phyloP scores from a whole-genome alignment of 2,329 filamentous ascomycete species.

The Aspergillus chevalieri region DNA sequence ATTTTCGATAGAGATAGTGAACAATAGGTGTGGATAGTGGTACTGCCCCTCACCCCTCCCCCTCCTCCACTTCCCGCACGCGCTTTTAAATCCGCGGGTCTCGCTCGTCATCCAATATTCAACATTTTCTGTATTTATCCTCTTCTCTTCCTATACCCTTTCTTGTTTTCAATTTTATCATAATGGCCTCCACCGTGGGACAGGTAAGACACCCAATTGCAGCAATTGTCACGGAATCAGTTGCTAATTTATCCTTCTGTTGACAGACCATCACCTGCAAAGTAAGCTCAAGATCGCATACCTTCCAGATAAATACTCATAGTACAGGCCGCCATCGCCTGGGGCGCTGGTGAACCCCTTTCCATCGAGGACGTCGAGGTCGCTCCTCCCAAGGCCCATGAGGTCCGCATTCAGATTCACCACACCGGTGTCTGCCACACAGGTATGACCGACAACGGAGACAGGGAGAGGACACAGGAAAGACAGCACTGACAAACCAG shows the following conservation, averaged over 20 bases:
- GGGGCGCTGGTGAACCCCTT: slow-evolving; percentile 89
- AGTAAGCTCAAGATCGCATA: slow-evolving; percentile 30
- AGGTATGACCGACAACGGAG: slow-evolving; percentile 47
- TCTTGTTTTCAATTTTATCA: slow-evolving; percentile 9
- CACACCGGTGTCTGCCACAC: slow-evolving; percentile 99
- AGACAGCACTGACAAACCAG: slow-evolving; percentile 35
- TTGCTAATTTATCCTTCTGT: slow-evolving; percentile 6
- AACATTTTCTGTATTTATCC: slow-evolving; percentile 10
- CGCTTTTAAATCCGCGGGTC: neutral
- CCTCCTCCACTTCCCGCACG: slow-evolving; percentile 4
- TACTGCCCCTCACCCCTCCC: neutral
- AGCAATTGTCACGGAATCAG: neutral
- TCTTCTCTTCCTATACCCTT: no score
- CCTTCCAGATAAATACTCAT: neutral
- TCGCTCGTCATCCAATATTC: slow-evolving; percentile 9
- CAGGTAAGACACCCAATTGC: slow-evolving; percentile 36
- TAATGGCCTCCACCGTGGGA: slow-evolving; percentile 53
- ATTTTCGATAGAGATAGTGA: no score
- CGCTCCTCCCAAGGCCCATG: slow-evolving; percentile 76
- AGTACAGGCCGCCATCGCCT: slow-evolving; percentile 78
- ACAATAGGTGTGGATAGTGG: no score
- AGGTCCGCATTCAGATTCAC: slow-evolving; percentile 94
- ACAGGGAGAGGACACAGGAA: neutral
- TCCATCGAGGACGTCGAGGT: slow-evolving; percentile 91
- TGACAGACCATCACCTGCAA: slow-evolving; percentile 85